These are phyloP conservation scores for Scedosporium boydii DNA, from an alignment of 2,329 filamentous ascomycete genomes.

Conservation along the genomic window DNA sequence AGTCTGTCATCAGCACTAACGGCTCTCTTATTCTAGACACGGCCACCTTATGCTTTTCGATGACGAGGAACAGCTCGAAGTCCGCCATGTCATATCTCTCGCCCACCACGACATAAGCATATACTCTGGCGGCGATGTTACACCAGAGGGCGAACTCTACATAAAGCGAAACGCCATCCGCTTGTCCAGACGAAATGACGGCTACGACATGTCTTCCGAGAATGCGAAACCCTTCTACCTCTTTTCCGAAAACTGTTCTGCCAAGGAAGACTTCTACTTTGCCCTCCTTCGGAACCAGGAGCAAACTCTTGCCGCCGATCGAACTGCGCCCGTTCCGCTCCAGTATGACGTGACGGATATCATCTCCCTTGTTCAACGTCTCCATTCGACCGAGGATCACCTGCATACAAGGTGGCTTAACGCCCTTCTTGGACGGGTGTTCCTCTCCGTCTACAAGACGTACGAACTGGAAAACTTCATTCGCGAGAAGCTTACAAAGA, in stretches of 20 bases:
- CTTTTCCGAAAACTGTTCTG: slow-evolving; percentile 90
- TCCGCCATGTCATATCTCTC: slow-evolving; percentile 89
- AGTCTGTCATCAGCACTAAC: background rate
- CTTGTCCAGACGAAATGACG: slow-evolving; percentile 55
- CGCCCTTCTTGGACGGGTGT: slow-evolving; percentile 78
- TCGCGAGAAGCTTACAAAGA: slow-evolving; percentile 82
- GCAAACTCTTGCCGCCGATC: slow-evolving; percentile 40
- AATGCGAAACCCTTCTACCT: slow-evolving; percentile 74
- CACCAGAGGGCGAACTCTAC: slow-evolving; percentile 87
- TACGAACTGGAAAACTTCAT: slow-evolving; percentile 70
- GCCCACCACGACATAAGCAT: slow-evolving; percentile 79
- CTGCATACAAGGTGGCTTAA: slow-evolving; percentile 90
- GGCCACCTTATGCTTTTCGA: slow-evolving; percentile 97
- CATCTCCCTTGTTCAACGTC: slow-evolving; percentile 76
- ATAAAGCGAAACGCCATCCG: slow-evolving; percentile 90
- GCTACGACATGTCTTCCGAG: slow-evolving; percentile 45
- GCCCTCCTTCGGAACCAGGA: slow-evolving; percentile 79
- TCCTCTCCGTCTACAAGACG: slow-evolving; percentile 81
- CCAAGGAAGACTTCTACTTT: slow-evolving; percentile 98
- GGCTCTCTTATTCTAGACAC: slow-evolving; percentile 45
- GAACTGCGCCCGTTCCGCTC: slow-evolving; percentile 45
- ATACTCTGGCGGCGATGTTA: slow-evolving; percentile 67
- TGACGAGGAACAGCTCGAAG: slow-evolving; percentile 88
- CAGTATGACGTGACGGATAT: slow-evolving; percentile 81
- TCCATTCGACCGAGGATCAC: slow-evolving; percentile 89